Conservation (phyloP, 2,329 filamentous ascomycete genomes). For the Fusarium drepaniforme region DNA sequence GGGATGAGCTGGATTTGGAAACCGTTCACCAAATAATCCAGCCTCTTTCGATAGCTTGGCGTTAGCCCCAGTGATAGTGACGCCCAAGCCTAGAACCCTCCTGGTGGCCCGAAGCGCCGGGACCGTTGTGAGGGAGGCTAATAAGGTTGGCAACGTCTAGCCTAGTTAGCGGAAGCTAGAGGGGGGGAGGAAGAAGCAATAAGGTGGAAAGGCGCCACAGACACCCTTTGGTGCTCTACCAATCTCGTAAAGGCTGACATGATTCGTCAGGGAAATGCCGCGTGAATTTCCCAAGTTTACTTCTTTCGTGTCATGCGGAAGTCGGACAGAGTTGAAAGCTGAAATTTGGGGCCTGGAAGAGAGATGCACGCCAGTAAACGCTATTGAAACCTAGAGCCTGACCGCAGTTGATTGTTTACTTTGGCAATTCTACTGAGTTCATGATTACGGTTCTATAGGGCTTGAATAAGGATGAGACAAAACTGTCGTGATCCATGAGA, state of each 20-base stretch:
- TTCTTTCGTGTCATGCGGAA: constrained; percentile 2
- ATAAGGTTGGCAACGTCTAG: constrained; percentile 4
- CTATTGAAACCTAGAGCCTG: neutral
- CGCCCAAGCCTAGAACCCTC: neutral
- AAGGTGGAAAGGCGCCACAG: neutral
- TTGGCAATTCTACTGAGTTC: neutral
- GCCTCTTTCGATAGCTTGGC: constrained; percentile 4
- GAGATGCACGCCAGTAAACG: neutral
- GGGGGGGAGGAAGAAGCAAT: neutral
- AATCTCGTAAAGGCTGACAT: neutral
- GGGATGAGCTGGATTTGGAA: neutral
- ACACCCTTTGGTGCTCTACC: neutral
- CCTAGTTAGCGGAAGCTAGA: neutral
- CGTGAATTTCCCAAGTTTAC: neutral
- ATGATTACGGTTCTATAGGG: neutral
- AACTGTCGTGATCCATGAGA: neutral
- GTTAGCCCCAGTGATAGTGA: neutral
- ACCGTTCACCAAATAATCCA: neutral
- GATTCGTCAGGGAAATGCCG: neutral
- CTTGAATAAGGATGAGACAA: neutral
- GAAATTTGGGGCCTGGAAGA: neutral
- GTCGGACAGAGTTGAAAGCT: neutral
- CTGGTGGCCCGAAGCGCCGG: neutral
- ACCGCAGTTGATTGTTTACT: neutral
- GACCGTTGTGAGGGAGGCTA: neutral